Percentiles rank a stretch among this genome's conserved stretches.
These are phyloP conservation scores for Lindgomyces ingoldianus DNA, from an alignment of 495 filamentous ascomycete species.

Conservation along the genomic window DNA sequence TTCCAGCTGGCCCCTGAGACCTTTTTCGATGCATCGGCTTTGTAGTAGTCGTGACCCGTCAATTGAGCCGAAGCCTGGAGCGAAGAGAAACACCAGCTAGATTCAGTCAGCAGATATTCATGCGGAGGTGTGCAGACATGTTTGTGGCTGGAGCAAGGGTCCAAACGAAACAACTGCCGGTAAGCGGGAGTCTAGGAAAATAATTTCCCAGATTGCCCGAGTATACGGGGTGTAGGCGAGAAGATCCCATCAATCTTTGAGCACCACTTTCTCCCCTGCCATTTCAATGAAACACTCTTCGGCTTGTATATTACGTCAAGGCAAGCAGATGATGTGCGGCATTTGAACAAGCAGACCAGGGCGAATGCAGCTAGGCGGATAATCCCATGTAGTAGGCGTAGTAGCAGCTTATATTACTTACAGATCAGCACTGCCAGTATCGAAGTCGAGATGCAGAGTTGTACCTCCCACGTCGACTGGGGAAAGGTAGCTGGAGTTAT, in stretches of 20 bases:
- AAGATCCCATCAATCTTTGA: neutral
- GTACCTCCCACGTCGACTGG: slow-evolving; percentile 67
- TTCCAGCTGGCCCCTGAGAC: slow-evolving; percentile 61
- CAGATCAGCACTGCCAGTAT: slow-evolving; percentile 77
- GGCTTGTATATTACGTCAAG: slow-evolving; percentile 20
- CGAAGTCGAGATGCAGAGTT: slow-evolving; percentile 67
- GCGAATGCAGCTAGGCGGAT: slow-evolving; percentile 14
- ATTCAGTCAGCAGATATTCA: slow-evolving; percentile 16
- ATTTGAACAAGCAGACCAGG: slow-evolving; percentile 7
- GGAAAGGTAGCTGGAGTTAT: slow-evolving; percentile 58
- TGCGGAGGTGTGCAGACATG: neutral
- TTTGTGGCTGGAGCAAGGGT: neutral
- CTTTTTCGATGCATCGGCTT: slow-evolving; percentile 51
- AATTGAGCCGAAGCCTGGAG: slow-evolving; percentile 46
- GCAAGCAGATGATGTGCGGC: slow-evolving; percentile 7
- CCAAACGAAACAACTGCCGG: slow-evolving; percentile 7
- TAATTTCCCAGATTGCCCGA: slow-evolving; percentile 7
- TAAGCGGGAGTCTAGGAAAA: neutral
- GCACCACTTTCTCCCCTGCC: neutral
- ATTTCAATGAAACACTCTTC: slow-evolving; percentile 1
- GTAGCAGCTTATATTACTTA: slow-evolving; percentile 46
- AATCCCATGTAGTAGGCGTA: neutral
- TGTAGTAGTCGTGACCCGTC: slow-evolving; percentile 64
- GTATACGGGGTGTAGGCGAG: neutral
- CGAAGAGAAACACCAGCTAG: slow-evolving; percentile 41